Evolutionary conservation across 495 filamentous ascomycete species (phyloP).

Genomic region (Cercophora scortea): DNA sequence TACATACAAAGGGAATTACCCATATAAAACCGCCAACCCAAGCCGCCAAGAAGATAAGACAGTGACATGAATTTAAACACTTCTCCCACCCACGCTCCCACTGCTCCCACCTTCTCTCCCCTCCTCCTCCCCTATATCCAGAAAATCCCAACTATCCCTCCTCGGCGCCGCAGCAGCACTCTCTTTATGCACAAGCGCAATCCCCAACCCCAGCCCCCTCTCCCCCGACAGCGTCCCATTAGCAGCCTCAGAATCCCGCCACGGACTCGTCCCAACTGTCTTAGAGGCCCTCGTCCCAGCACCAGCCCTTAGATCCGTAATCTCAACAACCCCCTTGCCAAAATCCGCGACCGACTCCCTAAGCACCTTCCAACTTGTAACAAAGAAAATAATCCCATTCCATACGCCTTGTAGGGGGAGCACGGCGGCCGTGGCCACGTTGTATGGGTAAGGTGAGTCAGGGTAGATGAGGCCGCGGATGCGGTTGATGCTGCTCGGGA

Average conservation of each 20-base stretch:
- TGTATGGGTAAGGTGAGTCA: slow-evolving; percentile 45
- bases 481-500: slow-evolving; percentile 65
- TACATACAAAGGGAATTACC: no score
- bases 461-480: slow-evolving; percentile 50
- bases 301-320: neutral
- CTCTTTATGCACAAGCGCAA: no score
- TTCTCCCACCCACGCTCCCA: no score
- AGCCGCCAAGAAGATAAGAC: no score
- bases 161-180: no score
- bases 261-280: neutral
- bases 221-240: no score
- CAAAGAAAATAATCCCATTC: slow-evolving; percentile 70
- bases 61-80: no score
- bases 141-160: no score
- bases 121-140: no score
- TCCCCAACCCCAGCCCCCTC: no score
- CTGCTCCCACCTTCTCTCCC: no score
- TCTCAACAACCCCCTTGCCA: neutral
- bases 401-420: slow-evolving; percentile 74
- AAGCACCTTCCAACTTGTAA: slow-evolving; percentile 35
- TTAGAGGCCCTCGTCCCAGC: neutral
- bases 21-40: no score
- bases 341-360: slow-evolving; percentile 4
- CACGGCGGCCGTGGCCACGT: slow-evolving; percentile 58
- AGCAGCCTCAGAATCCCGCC: slow-evolving; percentile 1